Evolutionary conservation across 2,329 filamentous ascomycete species (phyloP).

Genomic region (Fusarium decemcellulare): DNA sequence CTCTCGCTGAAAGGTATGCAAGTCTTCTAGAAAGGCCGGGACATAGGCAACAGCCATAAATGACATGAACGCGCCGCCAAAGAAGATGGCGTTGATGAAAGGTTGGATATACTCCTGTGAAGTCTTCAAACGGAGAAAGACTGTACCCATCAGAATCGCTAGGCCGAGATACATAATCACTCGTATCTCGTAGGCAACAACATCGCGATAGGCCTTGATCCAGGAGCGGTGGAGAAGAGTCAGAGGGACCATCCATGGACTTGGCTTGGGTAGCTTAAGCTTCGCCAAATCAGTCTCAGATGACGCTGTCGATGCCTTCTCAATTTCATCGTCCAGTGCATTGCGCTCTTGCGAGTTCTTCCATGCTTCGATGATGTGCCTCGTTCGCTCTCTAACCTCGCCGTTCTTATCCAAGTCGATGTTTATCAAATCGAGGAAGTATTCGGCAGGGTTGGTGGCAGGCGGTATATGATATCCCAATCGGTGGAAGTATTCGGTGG

Average conservation of each 20-base stretch:
- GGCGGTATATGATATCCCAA: slow-evolving; percentile 74
- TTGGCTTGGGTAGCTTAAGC: slow-evolving; percentile 51
- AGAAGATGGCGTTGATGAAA: slow-evolving; percentile 85
- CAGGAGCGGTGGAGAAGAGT: slow-evolving; percentile 82
- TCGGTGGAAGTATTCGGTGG: slow-evolving; percentile 72
- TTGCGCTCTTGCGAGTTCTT: too few species aligned
- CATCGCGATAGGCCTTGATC: slow-evolving; percentile 85
- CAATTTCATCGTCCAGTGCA: not conserved
- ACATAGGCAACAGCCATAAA: slow-evolving; percentile 88
- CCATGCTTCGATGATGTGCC: not conserved
- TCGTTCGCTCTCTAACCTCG: slow-evolving; percentile 36
- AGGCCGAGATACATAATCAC: slow-evolving; percentile 82
- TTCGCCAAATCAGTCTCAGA: not conserved
- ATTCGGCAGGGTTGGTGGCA: slow-evolving; percentile 84
- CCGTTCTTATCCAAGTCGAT: slow-evolving; percentile 74
- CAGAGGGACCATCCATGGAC: slow-evolving; percentile 63
- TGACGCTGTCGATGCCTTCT: too few species aligned
- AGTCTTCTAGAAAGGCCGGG: slow-evolving; percentile 78
- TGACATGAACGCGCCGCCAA: slow-evolving; percentile 79
- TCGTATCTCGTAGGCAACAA: slow-evolving; percentile 85
- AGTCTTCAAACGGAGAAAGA: slow-evolving; percentile 80
- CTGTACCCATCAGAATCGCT: slow-evolving; percentile 87
- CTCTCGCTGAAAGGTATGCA: slow-evolving; percentile 64
- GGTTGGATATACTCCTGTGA: slow-evolving; percentile 81
- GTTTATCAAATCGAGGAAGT: slow-evolving; percentile 82